Evolutionary conservation across 1,284 basidiomycete genomes (phyloP).

Genomic region (Sporisorium reilianum): DNA sequence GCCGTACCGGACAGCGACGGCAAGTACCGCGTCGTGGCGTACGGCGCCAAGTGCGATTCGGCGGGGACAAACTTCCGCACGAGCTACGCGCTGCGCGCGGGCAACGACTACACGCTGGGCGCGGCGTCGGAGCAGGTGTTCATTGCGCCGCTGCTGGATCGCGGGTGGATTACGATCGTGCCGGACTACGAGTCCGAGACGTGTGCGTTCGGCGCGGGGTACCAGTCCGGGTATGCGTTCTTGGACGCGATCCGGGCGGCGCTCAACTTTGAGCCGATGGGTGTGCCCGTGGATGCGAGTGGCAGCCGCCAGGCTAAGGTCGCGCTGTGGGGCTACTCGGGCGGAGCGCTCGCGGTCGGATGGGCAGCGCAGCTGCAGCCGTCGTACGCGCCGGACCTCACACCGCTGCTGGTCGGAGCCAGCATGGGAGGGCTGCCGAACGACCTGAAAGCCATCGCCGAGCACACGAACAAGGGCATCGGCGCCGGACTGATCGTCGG

Average conservation of each 20-base stretch:
- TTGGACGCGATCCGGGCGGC: slow-evolving; percentile 60
- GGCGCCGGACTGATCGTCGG: slow-evolving; percentile 56
- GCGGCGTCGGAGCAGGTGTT: slow-evolving; percentile 59
- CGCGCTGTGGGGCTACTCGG: slow-evolving; percentile 62
- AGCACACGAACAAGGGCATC: slow-evolving; percentile 39
- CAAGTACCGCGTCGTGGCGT: slow-evolving; percentile 32
- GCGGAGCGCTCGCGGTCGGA: slow-evolving; percentile 62
- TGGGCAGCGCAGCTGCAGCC: slow-evolving; percentile 61
- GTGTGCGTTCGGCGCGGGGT: slow-evolving; percentile 59
- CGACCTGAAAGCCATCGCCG: slow-evolving; percentile 51
- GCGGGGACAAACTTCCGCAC: slow-evolving; percentile 48
- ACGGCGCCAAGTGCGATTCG: slow-evolving; percentile 48
- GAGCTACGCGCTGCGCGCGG: slow-evolving; percentile 40
- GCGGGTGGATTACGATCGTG: slow-evolving; percentile 57
- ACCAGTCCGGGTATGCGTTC: slow-evolving; percentile 52
- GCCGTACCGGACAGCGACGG: slow-evolving; percentile 33
- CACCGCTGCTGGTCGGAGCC: slow-evolving; percentile 48
- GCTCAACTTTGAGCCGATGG: slow-evolving; percentile 46
- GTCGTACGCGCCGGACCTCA: slow-evolving; percentile 55
- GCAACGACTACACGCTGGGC: slow-evolving; percentile 32
- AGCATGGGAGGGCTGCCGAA: slow-evolving; percentile 59
- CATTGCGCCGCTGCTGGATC: slow-evolving; percentile 51
- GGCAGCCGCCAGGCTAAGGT: slow-evolving; percentile 39
- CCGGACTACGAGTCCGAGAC: slow-evolving; percentile 64
- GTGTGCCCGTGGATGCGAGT: slow-evolving; percentile 18